Percentiles rank a stretch among this genome's conserved stretches.
These are phyloP conservation scores for Terfezia claveryi DNA, from an alignment of 495 filamentous ascomycete species.

Conservation along the genomic window DNA sequence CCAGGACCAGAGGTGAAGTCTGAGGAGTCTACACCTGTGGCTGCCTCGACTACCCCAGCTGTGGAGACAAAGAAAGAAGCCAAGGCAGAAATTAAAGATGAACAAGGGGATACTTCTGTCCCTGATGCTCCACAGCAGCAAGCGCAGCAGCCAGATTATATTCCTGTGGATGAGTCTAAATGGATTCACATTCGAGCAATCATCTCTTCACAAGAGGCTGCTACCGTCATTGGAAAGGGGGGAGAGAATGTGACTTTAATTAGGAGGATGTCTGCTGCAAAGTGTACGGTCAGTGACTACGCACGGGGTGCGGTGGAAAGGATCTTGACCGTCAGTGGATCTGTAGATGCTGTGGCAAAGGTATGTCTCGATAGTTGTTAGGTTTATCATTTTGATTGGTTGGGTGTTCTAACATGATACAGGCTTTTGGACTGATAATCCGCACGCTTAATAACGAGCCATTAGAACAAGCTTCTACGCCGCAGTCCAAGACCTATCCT, in stretches of 20 bases:
- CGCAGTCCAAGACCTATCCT: slow-evolving; percentile 91
- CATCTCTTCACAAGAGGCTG: slow-evolving; percentile 89
- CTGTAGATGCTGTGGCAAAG: slow-evolving; percentile 91
- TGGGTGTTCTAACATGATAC: slow-evolving; percentile 3
- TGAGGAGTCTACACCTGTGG: slow-evolving; percentile 22
- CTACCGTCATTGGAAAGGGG: slow-evolving; percentile 93
- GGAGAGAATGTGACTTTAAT: slow-evolving; percentile 96
- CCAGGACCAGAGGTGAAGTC: slow-evolving; percentile 14
- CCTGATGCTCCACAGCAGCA: slow-evolving; percentile 39
- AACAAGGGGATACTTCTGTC: slow-evolving; percentile 43
- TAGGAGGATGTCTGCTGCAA: slow-evolving; percentile 71
- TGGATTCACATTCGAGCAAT: slow-evolving; percentile 95
- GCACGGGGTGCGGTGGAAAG: slow-evolving; percentile 88
- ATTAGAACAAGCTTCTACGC: slow-evolving; percentile 59
- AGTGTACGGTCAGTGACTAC: slow-evolving; percentile 97
- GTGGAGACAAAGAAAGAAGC: slow-evolving; percentile 22
- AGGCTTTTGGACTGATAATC: slow-evolving; percentile 97
- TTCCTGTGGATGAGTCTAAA: slow-evolving; percentile 61
- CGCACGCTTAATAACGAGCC: slow-evolving; percentile 94
- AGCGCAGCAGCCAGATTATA: slow-evolving; percentile 29
- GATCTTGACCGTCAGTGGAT: slow-evolving; percentile 87
- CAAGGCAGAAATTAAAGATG: slow-evolving; percentile 31
- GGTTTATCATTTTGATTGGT: neutral
- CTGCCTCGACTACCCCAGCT: slow-evolving; percentile 10
- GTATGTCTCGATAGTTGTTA: slow-evolving; percentile 27